Conservation (phyloP, 176 grass and related monocot species). For the Cocos nucifera region DNA sequence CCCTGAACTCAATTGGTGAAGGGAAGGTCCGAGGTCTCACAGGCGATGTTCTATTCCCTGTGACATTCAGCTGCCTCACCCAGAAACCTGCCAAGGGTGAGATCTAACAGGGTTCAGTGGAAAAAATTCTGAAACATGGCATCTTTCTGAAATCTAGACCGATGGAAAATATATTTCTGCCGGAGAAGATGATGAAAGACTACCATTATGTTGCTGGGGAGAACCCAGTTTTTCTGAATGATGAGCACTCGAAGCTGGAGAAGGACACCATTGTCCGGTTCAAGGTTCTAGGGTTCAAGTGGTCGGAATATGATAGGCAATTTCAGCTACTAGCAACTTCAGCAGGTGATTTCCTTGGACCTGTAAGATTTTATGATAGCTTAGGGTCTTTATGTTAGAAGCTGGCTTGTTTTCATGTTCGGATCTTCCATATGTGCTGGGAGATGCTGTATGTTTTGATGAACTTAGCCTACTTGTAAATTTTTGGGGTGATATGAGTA, state of each 20-base stretch:
- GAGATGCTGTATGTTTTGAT: no score
- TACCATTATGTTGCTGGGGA: conserved; percentile 80
- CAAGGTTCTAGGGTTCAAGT: conserved; percentile 71
- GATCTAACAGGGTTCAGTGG: conserved; percentile 49
- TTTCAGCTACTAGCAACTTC: conserved; percentile 75
- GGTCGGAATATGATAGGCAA: conserved; percentile 79
- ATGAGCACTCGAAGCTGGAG: conserved; percentile 65
- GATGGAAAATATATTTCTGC: conserved; percentile 63
- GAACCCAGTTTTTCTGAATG: conserved; percentile 63
- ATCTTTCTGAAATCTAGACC: conserved; percentile 82
- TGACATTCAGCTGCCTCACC: conserved; percentile 62
- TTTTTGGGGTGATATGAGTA: no score
- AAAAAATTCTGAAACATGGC: conserved; percentile 83
- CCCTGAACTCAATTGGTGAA: conserved; percentile 57
- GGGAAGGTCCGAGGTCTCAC: conserved; percentile 70
- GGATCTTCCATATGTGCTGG: no score
- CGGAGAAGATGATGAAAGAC: conserved; percentile 57
- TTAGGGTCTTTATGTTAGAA: no score
- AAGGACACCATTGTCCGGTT: conserved; percentile 61
- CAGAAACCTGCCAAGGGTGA: conserved; percentile 80
- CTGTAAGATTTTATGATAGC: conserved; percentile 31
- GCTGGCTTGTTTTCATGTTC: no score
- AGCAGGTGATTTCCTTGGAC: conserved; percentile 79
- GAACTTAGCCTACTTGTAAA: no score
- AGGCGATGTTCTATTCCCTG: conserved; percentile 76